These are phyloP conservation scores for Rhizophagus prolifer DNA, from an alignment of 192 early-diverging fungal species.

Conservation along the genomic window DNA sequence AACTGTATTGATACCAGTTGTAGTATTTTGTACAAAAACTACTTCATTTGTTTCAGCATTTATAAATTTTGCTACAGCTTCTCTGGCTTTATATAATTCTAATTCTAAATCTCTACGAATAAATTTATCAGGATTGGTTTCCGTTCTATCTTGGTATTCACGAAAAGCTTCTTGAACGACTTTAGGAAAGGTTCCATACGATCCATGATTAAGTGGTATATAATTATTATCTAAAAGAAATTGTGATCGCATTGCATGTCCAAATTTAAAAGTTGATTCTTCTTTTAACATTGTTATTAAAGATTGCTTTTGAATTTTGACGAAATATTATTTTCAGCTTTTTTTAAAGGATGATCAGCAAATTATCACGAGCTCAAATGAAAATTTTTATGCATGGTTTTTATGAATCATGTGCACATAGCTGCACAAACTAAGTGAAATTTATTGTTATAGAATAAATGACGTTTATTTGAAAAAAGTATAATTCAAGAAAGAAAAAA, in stretches of 20 bases:
- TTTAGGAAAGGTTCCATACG: constrained; percentile 51
- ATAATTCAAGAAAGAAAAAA: too few species aligned
- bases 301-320: too few species aligned
- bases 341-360: too few species aligned
- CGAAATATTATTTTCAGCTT: too few species aligned
- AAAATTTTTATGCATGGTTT: too few species aligned
- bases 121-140: constrained; percentile 51
- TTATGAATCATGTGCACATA: too few species aligned
- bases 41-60: constrained; percentile 52
- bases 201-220: constrained; percentile 64
- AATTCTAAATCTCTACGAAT: constrained; percentile 43
- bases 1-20: constrained; percentile 55
- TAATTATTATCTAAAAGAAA: constrained; percentile 52
- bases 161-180: constrained; percentile 30
- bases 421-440: too few species aligned
- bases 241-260: constrained; percentile 40
- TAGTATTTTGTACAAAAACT: constrained; percentile 59
- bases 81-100: constrained; percentile 35
- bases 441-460: too few species aligned
- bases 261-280: constrained; percentile 33
- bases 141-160: constrained; percentile 31
- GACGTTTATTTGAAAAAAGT: too few species aligned
- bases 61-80: constrained; percentile 43
- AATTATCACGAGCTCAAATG: too few species aligned
- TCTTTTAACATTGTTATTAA: background rate